Conservation (phyloP, 129 eudicot species). For the Artemisia annua region DNA sequence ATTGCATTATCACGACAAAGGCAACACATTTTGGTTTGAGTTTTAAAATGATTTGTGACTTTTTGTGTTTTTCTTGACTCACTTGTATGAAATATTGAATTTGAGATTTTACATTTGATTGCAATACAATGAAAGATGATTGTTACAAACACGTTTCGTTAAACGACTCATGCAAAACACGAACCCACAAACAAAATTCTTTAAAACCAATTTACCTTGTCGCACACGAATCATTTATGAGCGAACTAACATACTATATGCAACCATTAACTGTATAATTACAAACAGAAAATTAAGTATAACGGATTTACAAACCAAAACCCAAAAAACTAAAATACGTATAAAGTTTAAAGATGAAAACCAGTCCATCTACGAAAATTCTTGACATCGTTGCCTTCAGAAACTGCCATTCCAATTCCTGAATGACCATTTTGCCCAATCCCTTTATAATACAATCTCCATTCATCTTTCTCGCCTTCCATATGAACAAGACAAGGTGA, state of each 20-base stretch:
- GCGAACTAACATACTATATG: not conserved
- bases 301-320: constrained; percentile 24
- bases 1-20: constrained; percentile 42
- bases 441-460: constrained; percentile 91
- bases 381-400: constrained; percentile 51
- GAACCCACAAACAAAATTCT: not conserved
- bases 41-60: not conserved
- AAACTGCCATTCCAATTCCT: constrained; percentile 86
- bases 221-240: not conserved
- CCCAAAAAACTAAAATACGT: not conserved
- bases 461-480: constrained; percentile 80
- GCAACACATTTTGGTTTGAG: constrained; percentile 15
- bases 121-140: not conserved
- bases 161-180: not conserved
- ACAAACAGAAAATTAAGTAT: constrained; percentile 23
- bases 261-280: constrained; percentile 16
- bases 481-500: constrained; percentile 82
- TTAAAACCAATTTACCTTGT: not conserved
- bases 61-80: constrained; percentile 5
- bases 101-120: constrained; percentile 4
- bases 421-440: constrained; percentile 51
- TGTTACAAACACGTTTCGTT: not conserved
- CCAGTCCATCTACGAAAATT: constrained; percentile 65
- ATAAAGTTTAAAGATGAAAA: constrained; percentile 46
- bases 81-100: constrained; percentile 7